phyloP scores from a whole-genome alignment of 163 green algal species.

The Coccomyxa subellipsoidea region DNA sequence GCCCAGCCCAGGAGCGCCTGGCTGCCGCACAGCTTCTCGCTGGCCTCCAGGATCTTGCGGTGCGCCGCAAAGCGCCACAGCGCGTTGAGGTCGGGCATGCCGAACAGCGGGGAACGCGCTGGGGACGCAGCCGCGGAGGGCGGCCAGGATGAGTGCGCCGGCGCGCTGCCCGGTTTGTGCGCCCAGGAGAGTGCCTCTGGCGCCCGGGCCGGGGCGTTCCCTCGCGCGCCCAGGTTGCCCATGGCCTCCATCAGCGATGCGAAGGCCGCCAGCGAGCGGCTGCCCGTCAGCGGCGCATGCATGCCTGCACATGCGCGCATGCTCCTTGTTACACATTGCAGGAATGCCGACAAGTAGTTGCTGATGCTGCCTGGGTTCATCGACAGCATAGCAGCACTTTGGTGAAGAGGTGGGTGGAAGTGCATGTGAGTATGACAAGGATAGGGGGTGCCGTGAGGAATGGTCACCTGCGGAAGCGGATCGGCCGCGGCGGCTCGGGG shows the following conservation, averaged over 20 bases:
- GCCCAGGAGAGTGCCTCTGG: background rate
- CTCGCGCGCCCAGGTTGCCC: background rate
- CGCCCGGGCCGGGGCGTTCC: background rate
- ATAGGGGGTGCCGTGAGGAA: too few species aligned
- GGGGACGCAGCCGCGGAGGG: background rate
- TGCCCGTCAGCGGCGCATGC: background rate
- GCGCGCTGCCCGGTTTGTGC: too few species aligned
- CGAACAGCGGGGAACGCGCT: background rate
- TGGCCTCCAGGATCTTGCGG: slow-evolving; percentile 6
- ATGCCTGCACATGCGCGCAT: background rate
- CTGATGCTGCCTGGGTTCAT: background rate
- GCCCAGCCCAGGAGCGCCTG: background rate
- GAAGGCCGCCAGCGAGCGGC: background rate
- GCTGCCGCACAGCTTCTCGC: slow-evolving; percentile 3
- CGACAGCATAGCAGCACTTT: background rate
- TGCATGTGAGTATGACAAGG: background rate
- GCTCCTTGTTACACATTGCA: too few species aligned
- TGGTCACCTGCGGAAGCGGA: background rate
- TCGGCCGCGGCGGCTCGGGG: background rate
- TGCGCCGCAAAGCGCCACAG: background rate
- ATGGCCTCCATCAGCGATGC: background rate
- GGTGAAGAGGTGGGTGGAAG: background rate
- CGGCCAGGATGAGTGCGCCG: background rate
- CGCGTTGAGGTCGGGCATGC: background rate
- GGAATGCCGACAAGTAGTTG: background rate